A percentile compares a stretch with the other conserved stretches of the same genome.
These are phyloP conservation scores for Lachancea nothofagi DNA, from an alignment of 805 yeast genomes.

Conservation along the genomic window DNA sequence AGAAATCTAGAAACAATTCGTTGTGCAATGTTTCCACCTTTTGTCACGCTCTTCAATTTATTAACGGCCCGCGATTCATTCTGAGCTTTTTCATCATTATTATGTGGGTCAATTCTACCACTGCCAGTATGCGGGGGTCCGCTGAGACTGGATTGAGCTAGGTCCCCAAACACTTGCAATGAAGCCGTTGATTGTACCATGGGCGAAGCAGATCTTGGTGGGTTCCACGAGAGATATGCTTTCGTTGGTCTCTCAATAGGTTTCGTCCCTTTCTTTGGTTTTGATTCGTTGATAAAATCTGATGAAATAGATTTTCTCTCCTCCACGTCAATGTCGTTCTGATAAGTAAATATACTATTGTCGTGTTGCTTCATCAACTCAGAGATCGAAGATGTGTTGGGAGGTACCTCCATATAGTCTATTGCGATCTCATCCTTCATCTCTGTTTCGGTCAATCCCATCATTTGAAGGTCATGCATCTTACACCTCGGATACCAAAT, in stretches of 20 bases:
- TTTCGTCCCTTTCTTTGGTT: neutral
- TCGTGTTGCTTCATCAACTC: slow-evolving; percentile 72
- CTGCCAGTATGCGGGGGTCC: neutral
- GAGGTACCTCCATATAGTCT: slow-evolving; percentile 43
- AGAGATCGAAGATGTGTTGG: slow-evolving; percentile 37
- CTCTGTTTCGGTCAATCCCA: slow-evolving; percentile 95
- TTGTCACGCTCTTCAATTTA: slow-evolving; percentile 24
- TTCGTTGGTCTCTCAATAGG: slow-evolving; percentile 1
- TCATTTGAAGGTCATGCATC: slow-evolving; percentile 94
- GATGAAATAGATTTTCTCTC: slow-evolving; percentile 1
- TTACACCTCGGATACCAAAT: slow-evolving; percentile 94
- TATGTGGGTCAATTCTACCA: neutral
- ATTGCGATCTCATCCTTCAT: slow-evolving; percentile 57
- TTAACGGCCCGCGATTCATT: slow-evolving; percentile 23
- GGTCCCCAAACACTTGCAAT: slow-evolving; percentile 23
- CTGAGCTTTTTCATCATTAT: slow-evolving; percentile 12
- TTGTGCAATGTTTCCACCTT: slow-evolving; percentile 23
- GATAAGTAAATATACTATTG: slow-evolving; percentile 40
- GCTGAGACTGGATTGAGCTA: slow-evolving; percentile 2
- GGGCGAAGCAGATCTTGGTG: slow-evolving; percentile 25
- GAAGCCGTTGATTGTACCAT: slow-evolving; percentile 22
- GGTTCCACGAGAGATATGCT: slow-evolving; percentile 22
- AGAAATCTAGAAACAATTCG: slow-evolving; percentile 20
- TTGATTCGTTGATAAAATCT: neutral
- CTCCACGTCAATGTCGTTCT: neutral